A percentile compares a stretch with the other conserved stretches of the same genome.
These are phyloP conservation scores for Citrus maxima DNA, from an alignment of 345 rosid genomes.

Conservation along the genomic window DNA sequence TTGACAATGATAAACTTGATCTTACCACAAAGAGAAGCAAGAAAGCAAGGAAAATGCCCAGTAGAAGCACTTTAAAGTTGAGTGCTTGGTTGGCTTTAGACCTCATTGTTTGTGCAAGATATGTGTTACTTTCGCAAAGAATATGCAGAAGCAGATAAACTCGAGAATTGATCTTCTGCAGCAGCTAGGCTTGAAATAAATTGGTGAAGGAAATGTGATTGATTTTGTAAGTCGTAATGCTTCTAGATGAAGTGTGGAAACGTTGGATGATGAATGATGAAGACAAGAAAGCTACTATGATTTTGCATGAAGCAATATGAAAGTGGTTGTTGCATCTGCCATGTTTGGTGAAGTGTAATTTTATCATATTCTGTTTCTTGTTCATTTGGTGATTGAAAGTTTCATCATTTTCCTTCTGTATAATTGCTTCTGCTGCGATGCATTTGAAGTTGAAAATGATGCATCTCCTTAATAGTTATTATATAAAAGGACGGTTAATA, in stretches of 20 bases:
- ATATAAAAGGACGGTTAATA: neutral
- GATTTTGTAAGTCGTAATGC: conserved; percentile 26
- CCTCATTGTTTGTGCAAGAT: conserved; percentile 44
- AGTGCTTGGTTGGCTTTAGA: conserved; percentile 49
- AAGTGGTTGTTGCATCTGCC: conserved; percentile 34
- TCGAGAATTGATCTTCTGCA: neutral
- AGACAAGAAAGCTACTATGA: conserved; percentile 45
- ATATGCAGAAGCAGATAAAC: neutral
- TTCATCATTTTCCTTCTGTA: neutral
- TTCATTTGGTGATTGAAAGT: neutral
- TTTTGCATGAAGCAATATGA: conserved; percentile 40
- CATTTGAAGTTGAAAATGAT: conserved; percentile 8
- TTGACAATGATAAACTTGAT: conserved; percentile 50
- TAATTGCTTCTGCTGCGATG: neutral
- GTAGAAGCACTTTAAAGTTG: conserved; percentile 54
- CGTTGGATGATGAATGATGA: conserved; percentile 31
- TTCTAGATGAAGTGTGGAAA: conserved; percentile 51
- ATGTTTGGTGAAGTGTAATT: conserved; percentile 32
- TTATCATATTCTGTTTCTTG: conserved; percentile 1
- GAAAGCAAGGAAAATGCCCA: conserved; percentile 56
- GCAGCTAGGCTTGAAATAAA: neutral
- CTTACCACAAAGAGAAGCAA: conserved; percentile 53
- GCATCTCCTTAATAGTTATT: neutral
- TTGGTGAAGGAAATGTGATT: conserved; percentile 3
- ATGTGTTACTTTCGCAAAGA: neutral